A percentile compares a stretch with the other conserved stretches of the same genome.
These are phyloP conservation scores for Dictyostelium firmibasis DNA, from an alignment of 78 protist species.

Conservation along the genomic window DNA sequence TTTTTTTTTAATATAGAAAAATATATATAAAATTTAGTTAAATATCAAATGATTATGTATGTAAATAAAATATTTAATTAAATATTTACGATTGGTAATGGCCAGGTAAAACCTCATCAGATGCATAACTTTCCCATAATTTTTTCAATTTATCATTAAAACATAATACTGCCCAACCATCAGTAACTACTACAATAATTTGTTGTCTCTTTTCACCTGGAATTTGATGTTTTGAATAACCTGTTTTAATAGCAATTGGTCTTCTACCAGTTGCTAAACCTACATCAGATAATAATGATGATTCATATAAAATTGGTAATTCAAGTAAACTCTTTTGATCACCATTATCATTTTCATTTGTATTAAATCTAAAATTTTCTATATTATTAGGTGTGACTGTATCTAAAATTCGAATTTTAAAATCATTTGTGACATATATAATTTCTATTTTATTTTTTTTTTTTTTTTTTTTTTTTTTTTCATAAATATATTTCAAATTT, in stretches of 20 bases:
- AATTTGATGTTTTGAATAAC: slow-evolving; percentile 3
- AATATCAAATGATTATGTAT: too few relatives aligned
- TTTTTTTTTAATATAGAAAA: too few relatives aligned
- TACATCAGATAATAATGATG: slow-evolving; percentile 55
- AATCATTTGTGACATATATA: slow-evolving; percentile 61
- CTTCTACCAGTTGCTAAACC: slow-evolving; percentile 72
- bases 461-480: too few relatives aligned
- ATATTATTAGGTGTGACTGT: background rate
- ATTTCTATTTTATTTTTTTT: slow-evolving; percentile 20
- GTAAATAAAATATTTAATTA: too few relatives aligned
- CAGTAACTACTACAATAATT: slow-evolving; percentile 48
- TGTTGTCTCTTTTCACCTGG: background rate
- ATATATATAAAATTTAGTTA: too few relatives aligned
- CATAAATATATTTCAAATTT: too few relatives aligned
- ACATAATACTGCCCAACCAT: slow-evolving; percentile 46
- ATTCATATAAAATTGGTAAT: slow-evolving; percentile 4
- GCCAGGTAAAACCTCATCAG: slow-evolving; percentile 20
- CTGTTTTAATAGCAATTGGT: slow-evolving; percentile 47
- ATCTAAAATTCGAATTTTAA: slow-evolving; percentile 45
- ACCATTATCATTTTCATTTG: background rate
- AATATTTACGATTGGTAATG: slow-evolving; percentile 44
- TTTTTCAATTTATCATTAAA: slow-evolving; percentile 36
- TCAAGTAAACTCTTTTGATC: background rate
- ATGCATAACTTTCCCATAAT: slow-evolving; percentile 55
- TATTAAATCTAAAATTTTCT: background rate